Evolutionary conservation across 129 eudicot species (phyloP), one percentile per base, ranked within the genome.

Genomic region (Lactuca sativa): DNA sequence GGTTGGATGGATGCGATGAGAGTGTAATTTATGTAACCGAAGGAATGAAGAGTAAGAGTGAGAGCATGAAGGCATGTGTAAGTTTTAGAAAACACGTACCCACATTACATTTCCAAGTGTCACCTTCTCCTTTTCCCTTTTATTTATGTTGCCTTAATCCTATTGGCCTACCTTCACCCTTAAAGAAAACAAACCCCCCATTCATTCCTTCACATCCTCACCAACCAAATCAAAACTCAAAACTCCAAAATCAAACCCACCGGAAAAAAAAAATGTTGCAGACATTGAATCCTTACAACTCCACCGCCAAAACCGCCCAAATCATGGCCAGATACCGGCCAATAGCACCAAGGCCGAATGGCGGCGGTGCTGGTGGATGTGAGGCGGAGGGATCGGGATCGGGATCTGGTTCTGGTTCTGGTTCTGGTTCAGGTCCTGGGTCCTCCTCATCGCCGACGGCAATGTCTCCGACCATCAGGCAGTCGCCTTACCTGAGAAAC

Each of bases 261-360:
- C 71, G 52, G 52, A 44, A 44, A 51, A 37, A 92, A 44, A 44
- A 51, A 37, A 92, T 85, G 95, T 75, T 92, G 48, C 91, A 85
- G 48, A 75, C 95, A 5, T 48, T 86, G 47, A 77, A 81, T 30
- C 83, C 89, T 16, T 79, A 78, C 73, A 58, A 79, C 62, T 62
- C 78, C 72, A 70, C 85, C 6, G 83, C 92, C 14, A 89, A 86
- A 74, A 92, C 96, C 1, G 96, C 95, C 60, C 84, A 85, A 62
- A 92, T 92, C 74, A 75, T 92, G 85, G 91, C 98, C 30, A 77
- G 98, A 21, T 92, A 92, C 52, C 44, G 95, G 53, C 98, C 98
- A 4, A 92, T 92, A 3, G 96, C 98, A 8, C 98, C 88, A 15
- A 86, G 80, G 32, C 96, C 95, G 16, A 41, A 21, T 12, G 44